Percentiles rank a stretch among this genome's conserved stretches.
These are phyloP conservation scores for Phascolomyces articulosus DNA, from an alignment of 371 early-diverging fungal genomes.

Conservation along the genomic window DNA sequence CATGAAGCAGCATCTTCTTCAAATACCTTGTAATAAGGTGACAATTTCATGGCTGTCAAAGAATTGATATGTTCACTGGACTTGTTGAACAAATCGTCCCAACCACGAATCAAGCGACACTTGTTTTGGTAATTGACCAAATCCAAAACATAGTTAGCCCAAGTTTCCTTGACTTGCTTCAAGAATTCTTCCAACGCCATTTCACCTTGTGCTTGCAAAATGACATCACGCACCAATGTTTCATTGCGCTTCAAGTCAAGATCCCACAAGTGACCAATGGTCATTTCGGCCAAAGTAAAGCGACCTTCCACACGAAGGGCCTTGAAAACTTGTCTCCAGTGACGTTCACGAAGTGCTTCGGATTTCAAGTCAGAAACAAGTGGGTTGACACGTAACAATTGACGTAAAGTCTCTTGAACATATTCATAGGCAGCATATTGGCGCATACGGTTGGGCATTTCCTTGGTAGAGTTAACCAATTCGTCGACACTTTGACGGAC, in stretches of 20 bases:
- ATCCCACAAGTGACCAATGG: conserved; percentile 95
- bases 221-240: conserved; percentile 79
- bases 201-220: conserved; percentile 96
- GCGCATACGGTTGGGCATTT: conserved; percentile 93
- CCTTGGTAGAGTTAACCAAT: conserved; percentile 82
- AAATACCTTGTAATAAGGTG: conserved; percentile 97
- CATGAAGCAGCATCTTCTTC: conserved; percentile 95
- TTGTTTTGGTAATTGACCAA: conserved; percentile 97
- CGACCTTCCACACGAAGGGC: conserved; percentile 75
- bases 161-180: conserved; percentile 86
- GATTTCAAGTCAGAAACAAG: conserved; percentile 92
- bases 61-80: conserved; percentile 95
- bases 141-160: conserved; percentile 92
- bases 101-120: conserved; percentile 93
- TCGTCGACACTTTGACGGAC: conserved; percentile 86
- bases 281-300: conserved; percentile 79
- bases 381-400: conserved; percentile 80
- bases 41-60: conserved; percentile 95
- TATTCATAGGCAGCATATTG: conserved; percentile 98
- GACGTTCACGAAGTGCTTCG: conserved; percentile 95
- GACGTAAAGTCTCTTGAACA: conserved; percentile 83
- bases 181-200: conserved; percentile 99
- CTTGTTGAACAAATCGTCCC: conserved; percentile 97
- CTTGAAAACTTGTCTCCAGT: conserved; percentile 95
- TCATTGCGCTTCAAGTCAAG: conserved; percentile 91